Evolutionary conservation across 1,284 basidiomycete genomes (phyloP).

Genomic region (Leccinum solheimii): DNA sequence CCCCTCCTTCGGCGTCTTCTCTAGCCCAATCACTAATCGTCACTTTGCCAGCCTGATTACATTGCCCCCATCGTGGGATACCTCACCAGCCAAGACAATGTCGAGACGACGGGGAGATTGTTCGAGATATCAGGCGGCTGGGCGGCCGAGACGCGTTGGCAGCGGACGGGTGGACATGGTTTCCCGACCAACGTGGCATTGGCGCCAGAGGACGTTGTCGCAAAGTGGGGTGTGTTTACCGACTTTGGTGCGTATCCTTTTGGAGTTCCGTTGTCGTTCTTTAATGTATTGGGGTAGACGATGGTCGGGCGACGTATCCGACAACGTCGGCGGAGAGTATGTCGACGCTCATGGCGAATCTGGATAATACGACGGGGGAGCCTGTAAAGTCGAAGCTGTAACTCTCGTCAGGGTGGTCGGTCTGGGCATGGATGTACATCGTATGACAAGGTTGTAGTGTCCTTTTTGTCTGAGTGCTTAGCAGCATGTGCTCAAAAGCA

Average conservation of each 20-base stretch:
- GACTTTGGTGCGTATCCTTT: conserved; percentile 64
- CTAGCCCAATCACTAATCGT: neutral
- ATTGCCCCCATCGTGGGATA: conserved; percentile 93
- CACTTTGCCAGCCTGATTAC: conserved; percentile 70
- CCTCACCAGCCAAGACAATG: conserved; percentile 83
- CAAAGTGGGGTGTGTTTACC: conserved; percentile 82
- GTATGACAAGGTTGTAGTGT: neutral
- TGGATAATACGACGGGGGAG: conserved; percentile 57
- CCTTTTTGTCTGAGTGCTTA: neutral
- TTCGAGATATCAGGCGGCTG: conserved; percentile 94
- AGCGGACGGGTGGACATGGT: conserved; percentile 84
- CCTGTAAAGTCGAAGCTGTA: conserved; percentile 52
- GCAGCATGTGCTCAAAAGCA: too few species aligned
- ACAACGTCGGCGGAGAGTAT: conserved; percentile 70
- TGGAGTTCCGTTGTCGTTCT: neutral
- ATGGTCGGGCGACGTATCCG: conserved; percentile 80
- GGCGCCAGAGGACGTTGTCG: conserved; percentile 76
- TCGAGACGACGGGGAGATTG: conserved; percentile 72
- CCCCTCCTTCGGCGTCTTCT: conserved; percentile 2
- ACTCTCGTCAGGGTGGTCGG: neutral
- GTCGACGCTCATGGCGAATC: conserved; percentile 80
- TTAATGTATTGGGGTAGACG: conserved; percentile 44
- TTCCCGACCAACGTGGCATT: conserved; percentile 79
- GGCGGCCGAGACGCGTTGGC: conserved; percentile 93
- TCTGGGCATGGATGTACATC: neutral